phyloP scores from a whole-genome alignment of 768 basidiomycete genomes.

The Tephrocybe sp. region DNA sequence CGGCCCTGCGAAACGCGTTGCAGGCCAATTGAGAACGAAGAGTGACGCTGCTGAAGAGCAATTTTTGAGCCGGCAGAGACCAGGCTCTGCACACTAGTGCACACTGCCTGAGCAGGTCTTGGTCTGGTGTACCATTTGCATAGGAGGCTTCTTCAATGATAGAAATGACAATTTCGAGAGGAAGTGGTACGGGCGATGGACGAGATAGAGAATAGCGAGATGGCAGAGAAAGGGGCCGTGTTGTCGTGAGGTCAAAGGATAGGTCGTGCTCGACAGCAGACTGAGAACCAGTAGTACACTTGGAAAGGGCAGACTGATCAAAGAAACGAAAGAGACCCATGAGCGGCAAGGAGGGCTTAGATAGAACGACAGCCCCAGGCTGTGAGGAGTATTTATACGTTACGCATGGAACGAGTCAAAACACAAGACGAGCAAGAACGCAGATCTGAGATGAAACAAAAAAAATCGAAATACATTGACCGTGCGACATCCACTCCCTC shows the following conservation, averaged over 20 bases:
- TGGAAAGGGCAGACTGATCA: constrained; percentile 23
- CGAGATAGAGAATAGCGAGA: constrained; percentile 16
- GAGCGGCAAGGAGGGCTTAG: constrained; percentile 8
- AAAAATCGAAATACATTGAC: constrained; percentile 17
- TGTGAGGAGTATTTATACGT: constrained; percentile 24
- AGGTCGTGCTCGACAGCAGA: constrained; percentile 31
- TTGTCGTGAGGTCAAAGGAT: constrained; percentile 36
- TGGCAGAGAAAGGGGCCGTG: constrained; percentile 19
- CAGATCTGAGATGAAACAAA: constrained; percentile 25
- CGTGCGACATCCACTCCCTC: constrained; percentile 21
- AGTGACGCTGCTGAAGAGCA: constrained; percentile 57
- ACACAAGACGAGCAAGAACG: constrained; percentile 4
- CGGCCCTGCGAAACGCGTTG: constrained; percentile 50
- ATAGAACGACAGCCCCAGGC: constrained; percentile 16
- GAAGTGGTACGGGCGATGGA: constrained; percentile 34
- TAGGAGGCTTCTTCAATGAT: constrained; percentile 59
- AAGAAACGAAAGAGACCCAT: constrained; percentile 33
- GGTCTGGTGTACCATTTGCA: constrained; percentile 31
- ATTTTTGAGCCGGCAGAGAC: constrained; percentile 60
- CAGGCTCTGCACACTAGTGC: constrained; percentile 67
- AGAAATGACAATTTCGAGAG: constrained; percentile 60
- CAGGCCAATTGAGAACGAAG: constrained; percentile 54
- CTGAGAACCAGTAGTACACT: constrained; percentile 27
- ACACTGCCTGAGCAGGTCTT: constrained; percentile 46
- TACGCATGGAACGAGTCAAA: constrained; percentile 12